These are phyloP conservation scores for Sordariomycetes sp. DNA, from an alignment of 2,329 filamentous ascomycete genomes.

Conservation along the genomic window DNA sequence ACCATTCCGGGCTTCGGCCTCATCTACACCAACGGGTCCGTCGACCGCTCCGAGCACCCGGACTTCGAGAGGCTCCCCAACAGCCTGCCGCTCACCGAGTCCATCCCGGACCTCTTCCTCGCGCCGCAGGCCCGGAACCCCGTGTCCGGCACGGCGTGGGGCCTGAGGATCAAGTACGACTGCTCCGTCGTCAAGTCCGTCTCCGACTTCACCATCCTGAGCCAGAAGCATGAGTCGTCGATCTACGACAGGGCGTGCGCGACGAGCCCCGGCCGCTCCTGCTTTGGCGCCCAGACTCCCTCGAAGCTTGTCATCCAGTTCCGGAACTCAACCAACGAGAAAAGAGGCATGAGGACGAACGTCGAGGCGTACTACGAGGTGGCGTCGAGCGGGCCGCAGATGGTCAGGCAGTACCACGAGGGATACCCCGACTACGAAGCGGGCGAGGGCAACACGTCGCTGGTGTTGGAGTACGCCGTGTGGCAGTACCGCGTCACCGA, in stretches of 20 bases:
- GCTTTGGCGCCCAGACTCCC: background rate
- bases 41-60: slow-evolving; percentile 1
- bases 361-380: background rate
- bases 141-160: slow-evolving; percentile 6
- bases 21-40: slow-evolving; percentile 4
- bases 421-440: background rate
- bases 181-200: slow-evolving; percentile 4
- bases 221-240: slow-evolving; percentile 1
- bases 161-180: slow-evolving; percentile 6
- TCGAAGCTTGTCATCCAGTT: background rate
- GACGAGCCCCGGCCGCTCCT: background rate
- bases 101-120: slow-evolving; percentile 8
- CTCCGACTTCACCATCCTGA: slow-evolving; percentile 8
- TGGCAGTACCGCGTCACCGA: slow-evolving; percentile 4
- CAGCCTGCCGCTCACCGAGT: slow-evolving; percentile 1
- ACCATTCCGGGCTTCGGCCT: slow-evolving; percentile 7
- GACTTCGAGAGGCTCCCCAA: slow-evolving; percentile 4
- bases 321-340: background rate
- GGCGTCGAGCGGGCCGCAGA: background rate
- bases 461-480: slow-evolving; percentile 5
- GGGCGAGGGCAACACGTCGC: background rate
- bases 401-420: background rate
- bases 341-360: background rate
- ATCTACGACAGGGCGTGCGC: background rate
- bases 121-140: slow-evolving; percentile 6